Evolutionary conservation across 1,284 basidiomycete species (phyloP).

Genomic region (Violaceomyces palustris): DNA sequence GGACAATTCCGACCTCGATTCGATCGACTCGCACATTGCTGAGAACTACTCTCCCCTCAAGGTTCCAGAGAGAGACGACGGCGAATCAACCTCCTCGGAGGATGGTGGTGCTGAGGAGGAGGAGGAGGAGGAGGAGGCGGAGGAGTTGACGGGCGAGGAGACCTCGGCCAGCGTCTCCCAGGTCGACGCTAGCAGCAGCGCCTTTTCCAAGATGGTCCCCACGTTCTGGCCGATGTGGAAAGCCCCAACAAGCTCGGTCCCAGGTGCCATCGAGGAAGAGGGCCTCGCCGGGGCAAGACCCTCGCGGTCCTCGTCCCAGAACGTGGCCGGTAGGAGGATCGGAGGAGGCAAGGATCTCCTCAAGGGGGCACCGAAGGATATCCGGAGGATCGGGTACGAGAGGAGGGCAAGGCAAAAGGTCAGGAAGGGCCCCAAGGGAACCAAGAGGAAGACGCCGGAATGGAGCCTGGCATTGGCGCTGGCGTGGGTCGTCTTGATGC

Average conservation of each 20-base stretch:
- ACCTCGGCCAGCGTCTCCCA: slow-evolving; percentile 1
- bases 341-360: slow-evolving; percentile 7
- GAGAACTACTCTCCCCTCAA: slow-evolving; percentile 28
- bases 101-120: slow-evolving; percentile 1
- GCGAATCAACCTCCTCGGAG: slow-evolving; percentile 12
- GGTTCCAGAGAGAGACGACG: background rate
- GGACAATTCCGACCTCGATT: slow-evolving; percentile 44
- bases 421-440: slow-evolving; percentile 5
- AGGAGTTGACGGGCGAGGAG: slow-evolving; percentile 1
- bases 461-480: slow-evolving; percentile 73
- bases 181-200: slow-evolving; percentile 35
- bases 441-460: slow-evolving; percentile 57
- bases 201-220: slow-evolving; percentile 38
- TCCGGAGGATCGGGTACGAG: slow-evolving; percentile 18
- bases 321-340: background rate
- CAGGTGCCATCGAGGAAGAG: background rate
- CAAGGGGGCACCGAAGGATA: slow-evolving; percentile 14
- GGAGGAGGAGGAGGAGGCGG: slow-evolving; percentile 1
- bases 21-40: slow-evolving; percentile 46
- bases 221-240: slow-evolving; percentile 50
- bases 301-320: background rate
- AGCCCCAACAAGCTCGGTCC: slow-evolving; percentile 14
- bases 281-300: no score
- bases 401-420: slow-evolving; percentile 11
- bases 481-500: slow-evolving; percentile 66